These are phyloP conservation scores for Gaultheria prostrata DNA, from an alignment of 148 eudicot species.

Conservation along the genomic window DNA sequence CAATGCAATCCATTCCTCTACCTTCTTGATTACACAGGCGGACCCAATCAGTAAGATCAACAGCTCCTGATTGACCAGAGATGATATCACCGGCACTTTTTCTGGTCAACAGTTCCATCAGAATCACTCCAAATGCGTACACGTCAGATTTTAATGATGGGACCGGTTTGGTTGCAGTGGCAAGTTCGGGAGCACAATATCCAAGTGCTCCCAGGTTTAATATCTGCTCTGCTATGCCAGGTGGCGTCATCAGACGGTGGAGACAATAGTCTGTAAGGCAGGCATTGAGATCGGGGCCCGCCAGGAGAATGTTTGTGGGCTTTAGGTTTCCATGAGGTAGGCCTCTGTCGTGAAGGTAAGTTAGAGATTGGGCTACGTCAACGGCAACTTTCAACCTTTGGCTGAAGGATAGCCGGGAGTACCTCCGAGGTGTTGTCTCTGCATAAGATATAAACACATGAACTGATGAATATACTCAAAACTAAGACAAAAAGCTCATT, in stretches of 20 bases:
- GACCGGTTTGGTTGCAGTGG: conserved; percentile 54
- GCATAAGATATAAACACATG: conserved; percentile 17
- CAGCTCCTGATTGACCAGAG: conserved; percentile 89
- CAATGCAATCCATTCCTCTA: conserved; percentile 78
- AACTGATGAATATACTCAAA: not conserved
- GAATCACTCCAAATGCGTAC: conserved; percentile 79
- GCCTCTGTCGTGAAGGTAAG: conserved; percentile 74
- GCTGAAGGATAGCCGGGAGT: conserved; percentile 65
- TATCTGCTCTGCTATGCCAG: conserved; percentile 85
- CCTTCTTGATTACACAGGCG: conserved; percentile 81
- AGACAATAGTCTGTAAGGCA: conserved; percentile 69
- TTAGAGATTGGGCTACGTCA: conserved; percentile 73
- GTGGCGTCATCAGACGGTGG: conserved; percentile 85
- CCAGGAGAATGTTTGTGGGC: conserved; percentile 73
- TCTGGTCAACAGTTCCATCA: conserved; percentile 83
- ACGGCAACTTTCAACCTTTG: conserved; percentile 69
- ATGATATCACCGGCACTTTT: conserved; percentile 98
- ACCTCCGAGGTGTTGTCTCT: conserved; percentile 87
- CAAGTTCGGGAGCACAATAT: conserved; percentile 86
- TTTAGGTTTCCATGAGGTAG: conserved; percentile 88
- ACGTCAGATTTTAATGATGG: conserved; percentile 79
- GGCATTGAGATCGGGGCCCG: conserved; percentile 40
- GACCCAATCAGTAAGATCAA: conserved; percentile 97
- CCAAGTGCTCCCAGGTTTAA: conserved; percentile 89
- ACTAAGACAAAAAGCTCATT: not conserved